phyloP scores from a whole-genome alignment of 2,329 filamentous ascomycete genomes.

The Fusarium annulatum region DNA sequence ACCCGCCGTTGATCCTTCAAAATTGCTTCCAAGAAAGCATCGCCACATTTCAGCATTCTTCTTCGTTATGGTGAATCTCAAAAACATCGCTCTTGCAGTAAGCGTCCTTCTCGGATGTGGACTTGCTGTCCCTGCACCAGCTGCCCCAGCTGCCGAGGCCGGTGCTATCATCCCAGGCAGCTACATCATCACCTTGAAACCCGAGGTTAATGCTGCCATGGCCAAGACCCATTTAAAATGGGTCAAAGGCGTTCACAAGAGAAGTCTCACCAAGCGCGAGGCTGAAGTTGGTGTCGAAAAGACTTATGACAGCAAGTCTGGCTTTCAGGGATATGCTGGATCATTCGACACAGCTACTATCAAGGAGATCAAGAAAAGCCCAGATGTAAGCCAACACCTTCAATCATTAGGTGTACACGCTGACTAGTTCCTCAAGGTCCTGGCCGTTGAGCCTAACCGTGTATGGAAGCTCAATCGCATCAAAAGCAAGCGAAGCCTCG shows the following conservation, averaged over 20 bases:
- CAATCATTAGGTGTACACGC: rapidly evolving
- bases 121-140: constrained; percentile 7
- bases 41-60: not conserved
- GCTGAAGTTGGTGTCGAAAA: constrained; percentile 46
- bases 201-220: constrained; percentile 50
- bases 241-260: constrained; percentile 62
- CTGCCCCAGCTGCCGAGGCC: not conserved
- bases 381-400: constrained; percentile 49
- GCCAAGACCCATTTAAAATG: constrained; percentile 59
- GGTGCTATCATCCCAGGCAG: constrained; percentile 49
- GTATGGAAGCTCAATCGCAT: constrained; percentile 20
- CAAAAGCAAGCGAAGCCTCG: not conserved
- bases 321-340: constrained; percentile 56
- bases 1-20: not conserved
- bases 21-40: no score
- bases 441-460: constrained; percentile 24
- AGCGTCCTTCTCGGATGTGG: constrained; percentile 13
- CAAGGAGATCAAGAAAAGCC: constrained; percentile 52
- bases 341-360: constrained; percentile 54
- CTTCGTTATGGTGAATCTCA: constrained; percentile 11
- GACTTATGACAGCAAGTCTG: constrained; percentile 40
- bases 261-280: constrained; percentile 60
- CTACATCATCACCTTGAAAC: constrained; percentile 72
- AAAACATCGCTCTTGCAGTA: not conserved
- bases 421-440: constrained; percentile 30